Percentiles rank a stretch among this genome's conserved stretches.
Conservation (phyloP, 164 flowering plant species). For the Euptelea pleiosperma region DNA sequence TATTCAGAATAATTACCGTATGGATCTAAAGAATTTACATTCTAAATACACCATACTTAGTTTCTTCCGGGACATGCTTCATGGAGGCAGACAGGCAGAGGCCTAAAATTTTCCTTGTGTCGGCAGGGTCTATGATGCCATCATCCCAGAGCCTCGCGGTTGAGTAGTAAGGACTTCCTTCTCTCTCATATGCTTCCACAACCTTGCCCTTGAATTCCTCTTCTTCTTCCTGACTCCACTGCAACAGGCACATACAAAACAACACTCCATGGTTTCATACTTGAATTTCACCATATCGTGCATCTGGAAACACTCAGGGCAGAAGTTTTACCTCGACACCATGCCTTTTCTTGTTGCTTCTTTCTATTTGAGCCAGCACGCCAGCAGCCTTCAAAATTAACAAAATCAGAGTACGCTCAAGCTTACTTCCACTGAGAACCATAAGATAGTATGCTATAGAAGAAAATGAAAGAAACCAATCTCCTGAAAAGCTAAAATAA, state of each 20-base stretch:
- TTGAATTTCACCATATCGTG: not conserved
- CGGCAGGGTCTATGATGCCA: constrained; percentile 93
- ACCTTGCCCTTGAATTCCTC: constrained; percentile 73
- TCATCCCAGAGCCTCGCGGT: constrained; percentile 98
- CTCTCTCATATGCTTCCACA: constrained; percentile 80
- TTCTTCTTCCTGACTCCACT: constrained; percentile 90
- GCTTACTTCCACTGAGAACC: not conserved
- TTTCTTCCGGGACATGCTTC: constrained; percentile 53
- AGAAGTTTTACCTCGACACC: constrained; percentile 64
- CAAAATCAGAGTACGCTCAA: not conserved
- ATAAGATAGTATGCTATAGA: not conserved
- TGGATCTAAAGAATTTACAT: too few relatives aligned
- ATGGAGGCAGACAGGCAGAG: constrained; percentile 72
- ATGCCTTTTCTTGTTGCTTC: constrained; percentile 67
- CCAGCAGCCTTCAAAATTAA: constrained; percentile 78
- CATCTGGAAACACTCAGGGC: not conserved
- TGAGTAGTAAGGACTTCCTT: constrained; percentile 80
- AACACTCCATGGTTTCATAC: not conserved
- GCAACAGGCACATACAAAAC: constrained; percentile 11
- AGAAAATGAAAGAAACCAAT: not conserved
- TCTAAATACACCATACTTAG: constrained; percentile 90
- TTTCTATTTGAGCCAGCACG: constrained; percentile 85
- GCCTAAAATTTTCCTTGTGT: constrained; percentile 75
- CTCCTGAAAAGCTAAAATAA: too few relatives aligned
- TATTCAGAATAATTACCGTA: too few relatives aligned